Evolutionary conservation across 768 basidiomycete genomes (phyloP).

Genomic region (Phlegmacium glaucopus): DNA sequence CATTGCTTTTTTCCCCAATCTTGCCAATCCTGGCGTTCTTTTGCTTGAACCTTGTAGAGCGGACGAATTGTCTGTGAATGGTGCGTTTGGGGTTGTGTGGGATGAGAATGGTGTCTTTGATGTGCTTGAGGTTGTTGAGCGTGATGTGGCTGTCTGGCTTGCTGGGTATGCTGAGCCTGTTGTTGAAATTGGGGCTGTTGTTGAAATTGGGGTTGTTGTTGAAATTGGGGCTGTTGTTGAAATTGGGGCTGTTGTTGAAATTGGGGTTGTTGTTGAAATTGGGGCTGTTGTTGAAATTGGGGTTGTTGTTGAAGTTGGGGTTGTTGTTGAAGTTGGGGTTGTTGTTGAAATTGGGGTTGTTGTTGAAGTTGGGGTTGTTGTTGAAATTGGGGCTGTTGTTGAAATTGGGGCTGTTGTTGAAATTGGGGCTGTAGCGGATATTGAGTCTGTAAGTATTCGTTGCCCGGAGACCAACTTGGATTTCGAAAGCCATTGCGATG

Average conservation of each 20-base stretch:
- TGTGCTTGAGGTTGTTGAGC: conserved; percentile 11
- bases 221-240: conserved; percentile 6
- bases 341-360: too few relatives aligned
- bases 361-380: conserved; percentile 9
- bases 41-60: background rate
- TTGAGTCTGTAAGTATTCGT: conserved; percentile 15
- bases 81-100: conserved; percentile 10
- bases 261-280: conserved; percentile 6
- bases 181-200: background rate
- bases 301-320: conserved; percentile 3
- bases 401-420: conserved; percentile 7
- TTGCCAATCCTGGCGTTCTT: conserved; percentile 28
- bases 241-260: conserved; percentile 6
- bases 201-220: conserved; percentile 4
- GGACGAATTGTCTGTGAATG: conserved; percentile 4
- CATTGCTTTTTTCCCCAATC: conserved; percentile 25
- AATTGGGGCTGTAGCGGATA: conserved; percentile 12
- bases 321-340: conserved; percentile 3
- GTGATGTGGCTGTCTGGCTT: conserved; percentile 4
- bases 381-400: conserved; percentile 7
- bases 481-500: conserved; percentile 15
- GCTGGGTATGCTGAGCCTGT: conserved; percentile 5
- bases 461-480: conserved; percentile 16
- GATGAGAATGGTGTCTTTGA: conserved; percentile 19
- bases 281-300: conserved; percentile 3